Percentiles rank a stretch among this genome's conserved stretches.
phyloP scores from a whole-genome alignment of 169 alveolate species.

The Plasmodium malariae region DNA sequence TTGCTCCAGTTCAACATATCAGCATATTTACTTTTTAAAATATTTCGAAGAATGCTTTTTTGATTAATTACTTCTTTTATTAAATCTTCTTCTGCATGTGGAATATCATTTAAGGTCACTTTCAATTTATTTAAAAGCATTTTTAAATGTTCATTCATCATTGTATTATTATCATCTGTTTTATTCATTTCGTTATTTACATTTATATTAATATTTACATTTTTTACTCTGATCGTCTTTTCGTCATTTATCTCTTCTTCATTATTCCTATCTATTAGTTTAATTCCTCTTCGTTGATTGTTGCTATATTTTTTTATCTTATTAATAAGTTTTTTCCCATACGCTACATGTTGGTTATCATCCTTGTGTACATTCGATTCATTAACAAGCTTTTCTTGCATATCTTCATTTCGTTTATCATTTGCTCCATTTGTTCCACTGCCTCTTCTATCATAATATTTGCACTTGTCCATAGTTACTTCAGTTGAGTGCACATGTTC shows the following conservation, averaged over 20 bases:
- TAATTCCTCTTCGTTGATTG: conserved; percentile 51
- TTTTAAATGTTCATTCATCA: background rate
- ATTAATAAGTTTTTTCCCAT: conserved; percentile 21
- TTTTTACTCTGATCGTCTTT: conserved; percentile 5
- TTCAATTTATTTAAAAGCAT: conserved; percentile 21
- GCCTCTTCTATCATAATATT: background rate
- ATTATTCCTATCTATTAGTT: conserved; percentile 31
- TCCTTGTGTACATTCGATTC: background rate
- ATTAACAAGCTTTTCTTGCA: background rate
- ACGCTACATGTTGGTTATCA: background rate
- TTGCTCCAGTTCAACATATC: conserved; percentile 48
- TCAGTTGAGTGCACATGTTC: no score
- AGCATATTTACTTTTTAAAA: conserved; percentile 24
- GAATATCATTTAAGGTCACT: conserved; percentile 21
- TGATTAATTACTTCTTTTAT: conserved; percentile 40
- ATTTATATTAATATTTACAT: conserved; percentile 1
- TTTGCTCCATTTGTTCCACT: background rate
- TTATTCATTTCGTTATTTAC: background rate
- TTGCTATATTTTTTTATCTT: conserved; percentile 27
- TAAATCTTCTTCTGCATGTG: conserved; percentile 62
- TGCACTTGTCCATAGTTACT: no score
- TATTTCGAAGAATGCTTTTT: conserved; percentile 36
- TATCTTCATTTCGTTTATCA: no score
- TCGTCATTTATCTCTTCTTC: background rate
- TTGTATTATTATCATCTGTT: background rate